Conservation (phyloP, 805 yeast species). For the Debaryomyces castellii region DNA sequence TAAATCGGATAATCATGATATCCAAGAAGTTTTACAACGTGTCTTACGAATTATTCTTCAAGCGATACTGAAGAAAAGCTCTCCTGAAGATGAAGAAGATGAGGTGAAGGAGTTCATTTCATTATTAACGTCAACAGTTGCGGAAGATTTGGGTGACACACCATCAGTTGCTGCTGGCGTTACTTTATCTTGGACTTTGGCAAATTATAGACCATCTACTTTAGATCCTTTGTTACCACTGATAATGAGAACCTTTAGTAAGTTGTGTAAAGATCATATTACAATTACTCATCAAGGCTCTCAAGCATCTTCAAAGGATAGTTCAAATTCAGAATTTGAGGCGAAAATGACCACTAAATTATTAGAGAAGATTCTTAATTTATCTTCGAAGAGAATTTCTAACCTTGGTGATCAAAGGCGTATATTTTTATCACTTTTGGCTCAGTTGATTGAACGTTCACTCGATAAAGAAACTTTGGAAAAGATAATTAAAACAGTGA, state of each 20-base stretch:
- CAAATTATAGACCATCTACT: constrained; percentile 68
- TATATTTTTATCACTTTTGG: constrained; percentile 78
- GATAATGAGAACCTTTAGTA: constrained; percentile 84
- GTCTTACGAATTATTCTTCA: constrained; percentile 67
- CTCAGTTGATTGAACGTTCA: constrained; percentile 87
- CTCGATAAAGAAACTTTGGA: constrained; percentile 71
- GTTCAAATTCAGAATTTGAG: constrained; percentile 57
- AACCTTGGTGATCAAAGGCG: constrained; percentile 92
- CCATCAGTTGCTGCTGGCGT: constrained; percentile 87
- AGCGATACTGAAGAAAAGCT: constrained; percentile 54
- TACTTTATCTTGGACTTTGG: constrained; percentile 77
- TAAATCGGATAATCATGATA: constrained; percentile 78
- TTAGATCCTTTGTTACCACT: constrained; percentile 74
- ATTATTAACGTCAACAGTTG: constrained; percentile 63
- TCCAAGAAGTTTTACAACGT: constrained; percentile 79
- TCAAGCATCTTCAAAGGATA: constrained; percentile 31
- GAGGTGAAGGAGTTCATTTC: constrained; percentile 62
- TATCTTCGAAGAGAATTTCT: constrained; percentile 79
- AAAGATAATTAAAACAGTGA: constrained; percentile 73
- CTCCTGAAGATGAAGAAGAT: constrained; percentile 52
- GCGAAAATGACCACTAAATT: constrained; percentile 77
- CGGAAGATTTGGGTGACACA: constrained; percentile 74
- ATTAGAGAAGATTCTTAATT: constrained; percentile 71
- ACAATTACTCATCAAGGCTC: constrained; percentile 55
- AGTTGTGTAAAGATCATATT: constrained; percentile 84